Conservation (phyloP, 495 filamentous ascomycete genomes). For the Letharia lupina region DNA sequence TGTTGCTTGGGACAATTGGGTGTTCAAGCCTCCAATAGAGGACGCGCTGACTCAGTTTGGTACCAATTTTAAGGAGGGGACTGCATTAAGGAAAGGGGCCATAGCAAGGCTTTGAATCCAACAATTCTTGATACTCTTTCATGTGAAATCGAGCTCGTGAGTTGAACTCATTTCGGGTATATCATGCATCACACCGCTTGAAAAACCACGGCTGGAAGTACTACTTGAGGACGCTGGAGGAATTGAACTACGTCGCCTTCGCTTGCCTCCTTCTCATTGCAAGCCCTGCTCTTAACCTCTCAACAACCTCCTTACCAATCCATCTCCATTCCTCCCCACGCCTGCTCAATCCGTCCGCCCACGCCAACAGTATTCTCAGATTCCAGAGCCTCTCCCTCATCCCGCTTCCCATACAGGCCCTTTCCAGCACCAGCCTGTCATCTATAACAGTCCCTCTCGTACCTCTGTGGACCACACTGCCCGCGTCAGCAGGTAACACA, state of each 20-base stretch:
- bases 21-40: conserved; percentile 27
- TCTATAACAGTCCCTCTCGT: conserved; percentile 64
- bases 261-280: conserved; percentile 35
- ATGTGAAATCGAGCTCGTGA: neutral
- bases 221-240: neutral
- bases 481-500: conserved; percentile 53
- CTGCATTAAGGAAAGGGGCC: neutral
- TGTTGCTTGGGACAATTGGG: conserved; percentile 33
- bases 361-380: conserved; percentile 70
- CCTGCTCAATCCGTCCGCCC: conserved; percentile 50
- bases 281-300: conserved; percentile 32
- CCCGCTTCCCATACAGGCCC: conserved; percentile 49
- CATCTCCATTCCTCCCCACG: conserved; percentile 31
- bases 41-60: conserved; percentile 15
- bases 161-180: neutral
- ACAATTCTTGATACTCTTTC: neutral
- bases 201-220: neutral
- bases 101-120: neutral
- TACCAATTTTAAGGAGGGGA: neutral
- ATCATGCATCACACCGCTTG: neutral
- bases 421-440: conserved; percentile 60
- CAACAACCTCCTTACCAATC: conserved; percentile 30
- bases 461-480: conserved; percentile 39
- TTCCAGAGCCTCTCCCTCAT: conserved; percentile 65
- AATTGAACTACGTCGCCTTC: conserved; percentile 9